Evolutionary conservation across 768 basidiomycete genomes (phyloP).

Genomic region (Guyanaporus albipodus): DNA sequence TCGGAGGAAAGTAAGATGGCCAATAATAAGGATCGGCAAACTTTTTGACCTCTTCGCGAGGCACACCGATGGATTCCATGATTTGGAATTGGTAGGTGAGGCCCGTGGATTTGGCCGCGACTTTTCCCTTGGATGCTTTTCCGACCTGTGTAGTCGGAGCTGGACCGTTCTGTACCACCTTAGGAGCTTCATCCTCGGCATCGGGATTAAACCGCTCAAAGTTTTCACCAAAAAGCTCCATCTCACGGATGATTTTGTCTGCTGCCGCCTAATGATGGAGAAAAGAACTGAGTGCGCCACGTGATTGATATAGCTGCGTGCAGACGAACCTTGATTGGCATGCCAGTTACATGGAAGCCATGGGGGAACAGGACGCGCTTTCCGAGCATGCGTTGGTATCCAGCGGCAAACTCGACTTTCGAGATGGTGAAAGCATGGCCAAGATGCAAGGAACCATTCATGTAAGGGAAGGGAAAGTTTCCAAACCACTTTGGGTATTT

Average conservation of each 20-base stretch:
- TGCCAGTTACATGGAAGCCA: slow-evolving; percentile 95
- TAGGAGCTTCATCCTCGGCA: slow-evolving; percentile 43
- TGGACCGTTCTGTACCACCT: slow-evolving; percentile 39
- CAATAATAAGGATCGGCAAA: slow-evolving; percentile 96
- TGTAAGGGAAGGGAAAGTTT: slow-evolving; percentile 94
- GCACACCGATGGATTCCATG: slow-evolving; percentile 90
- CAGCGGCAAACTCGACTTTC: slow-evolving; percentile 95
- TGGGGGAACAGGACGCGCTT: slow-evolving; percentile 96
- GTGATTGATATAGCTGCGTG: neutral
- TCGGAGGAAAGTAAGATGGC: slow-evolving; percentile 93
- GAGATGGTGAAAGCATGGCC: slow-evolving; percentile 98
- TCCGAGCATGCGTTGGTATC: slow-evolving; percentile 92
- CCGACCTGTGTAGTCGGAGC: slow-evolving; percentile 48
- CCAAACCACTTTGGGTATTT: slow-evolving; percentile 97
- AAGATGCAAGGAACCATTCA: slow-evolving; percentile 96
- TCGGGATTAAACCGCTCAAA: slow-evolving; percentile 58
- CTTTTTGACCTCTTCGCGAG: slow-evolving; percentile 85
- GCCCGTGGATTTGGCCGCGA: slow-evolving; percentile 90
- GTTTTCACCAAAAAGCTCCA: slow-evolving; percentile 90
- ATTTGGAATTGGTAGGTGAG: slow-evolving; percentile 98
- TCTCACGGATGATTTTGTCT: slow-evolving; percentile 96
- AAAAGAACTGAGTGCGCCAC: neutral
- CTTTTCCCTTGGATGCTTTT: slow-evolving; percentile 95
- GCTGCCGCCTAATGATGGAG: slow-evolving; percentile 78
- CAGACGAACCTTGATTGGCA: slow-evolving; percentile 93